phyloP scores from a whole-genome alignment of 768 basidiomycete species.

The Calocera viscosa region DNA sequence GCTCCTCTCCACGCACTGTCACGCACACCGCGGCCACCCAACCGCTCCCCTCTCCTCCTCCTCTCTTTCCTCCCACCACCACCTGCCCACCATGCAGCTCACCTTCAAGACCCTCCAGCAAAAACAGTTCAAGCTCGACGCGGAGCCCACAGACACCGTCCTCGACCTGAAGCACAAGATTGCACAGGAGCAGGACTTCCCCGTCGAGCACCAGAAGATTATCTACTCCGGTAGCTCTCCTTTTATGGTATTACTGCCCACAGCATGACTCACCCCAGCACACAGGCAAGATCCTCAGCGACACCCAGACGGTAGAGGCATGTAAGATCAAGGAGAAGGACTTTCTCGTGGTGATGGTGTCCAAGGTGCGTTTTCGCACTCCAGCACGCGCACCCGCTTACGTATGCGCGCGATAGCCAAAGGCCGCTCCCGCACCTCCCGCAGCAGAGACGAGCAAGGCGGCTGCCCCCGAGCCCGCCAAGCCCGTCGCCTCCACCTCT shows the following conservation, averaged over 20 bases:
- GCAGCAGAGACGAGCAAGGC: slow-evolving; percentile 16
- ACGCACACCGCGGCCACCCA: background rate
- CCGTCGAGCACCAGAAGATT: slow-evolving; percentile 69
- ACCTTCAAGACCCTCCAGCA: slow-evolving; percentile 92
- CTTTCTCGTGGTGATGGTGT: slow-evolving; percentile 97
- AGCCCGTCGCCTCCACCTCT: slow-evolving; percentile 9
- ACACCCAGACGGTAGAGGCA: slow-evolving; percentile 76
- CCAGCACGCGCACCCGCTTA: background rate
- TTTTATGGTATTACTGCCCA: slow-evolving; percentile 5
- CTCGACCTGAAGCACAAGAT: slow-evolving; percentile 77
- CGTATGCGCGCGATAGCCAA: slow-evolving; percentile 25
- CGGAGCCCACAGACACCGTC: slow-evolving; percentile 62
- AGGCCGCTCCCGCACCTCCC: slow-evolving; percentile 28
- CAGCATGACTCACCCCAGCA: slow-evolving; percentile 3
- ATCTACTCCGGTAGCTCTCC: slow-evolving; percentile 69
- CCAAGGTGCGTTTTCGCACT: slow-evolving; percentile 50
- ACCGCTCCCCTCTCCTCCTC: background rate
- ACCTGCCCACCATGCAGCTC: slow-evolving; percentile 52
- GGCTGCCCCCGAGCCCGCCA: slow-evolving; percentile 18
- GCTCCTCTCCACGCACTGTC: background rate
- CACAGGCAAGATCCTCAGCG: slow-evolving; percentile 79
- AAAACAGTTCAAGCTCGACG: slow-evolving; percentile 81
- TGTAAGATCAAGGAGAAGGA: slow-evolving; percentile 96
- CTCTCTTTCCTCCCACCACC: slow-evolving; percentile 8
- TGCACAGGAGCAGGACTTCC: slow-evolving; percentile 56